Base-by-base conservation (phyloP, 164 flowering plant genomes). In the Stephania yunnanensis region DNA sequence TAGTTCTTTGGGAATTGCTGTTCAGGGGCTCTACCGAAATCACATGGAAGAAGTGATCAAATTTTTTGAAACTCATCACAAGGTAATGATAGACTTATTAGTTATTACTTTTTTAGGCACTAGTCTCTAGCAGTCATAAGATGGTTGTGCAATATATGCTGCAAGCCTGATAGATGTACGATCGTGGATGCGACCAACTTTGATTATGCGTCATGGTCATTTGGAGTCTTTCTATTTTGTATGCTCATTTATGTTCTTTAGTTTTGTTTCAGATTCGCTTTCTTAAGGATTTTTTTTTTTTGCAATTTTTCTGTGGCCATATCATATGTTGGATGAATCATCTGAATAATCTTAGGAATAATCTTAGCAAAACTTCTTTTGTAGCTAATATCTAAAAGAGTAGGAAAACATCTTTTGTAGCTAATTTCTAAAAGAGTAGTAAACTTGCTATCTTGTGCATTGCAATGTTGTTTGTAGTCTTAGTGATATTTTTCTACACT, bases 1-100 rank as follows among this genome's bases (percentile, higher is more conserved):
- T 72, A 46, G 15, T 75, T 74, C 48, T 50, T 48, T 72, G 71
- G 53, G 22, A 78, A 48, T 10, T 82, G 65, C 81, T 61, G 36
- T 86, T 81, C 90, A 95, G 99, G 99, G 99, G 13, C 85, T 95
- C 55, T 95, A 95, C 79, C 82, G 99, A 70, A 95, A 95, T 76
- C 98, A 95, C 81, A 95, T 95, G 99, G 99, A 95, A 84, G 99
- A 95, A 91, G 99, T 95, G 46, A 93, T 95, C 71, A 92, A 84
- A 79, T 95, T 93, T 82, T 92, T 93, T 84, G 99, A 95, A 81
- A 93, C 98, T 72, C 89, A 90, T 81, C 99, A 95, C 86, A 86
- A 91, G 99, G 99, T 93, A 85, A 78, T 46, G 36, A 19, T 70
- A 1, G 20, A 19, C 19, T 66, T 69, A 22, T 46, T 78, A 11